Percentiles rank a stretch among this genome's conserved stretches.
Evolutionary conservation across 257 asterid genomes (phyloP).

Genomic region (Knoxia roxburghii): DNA sequence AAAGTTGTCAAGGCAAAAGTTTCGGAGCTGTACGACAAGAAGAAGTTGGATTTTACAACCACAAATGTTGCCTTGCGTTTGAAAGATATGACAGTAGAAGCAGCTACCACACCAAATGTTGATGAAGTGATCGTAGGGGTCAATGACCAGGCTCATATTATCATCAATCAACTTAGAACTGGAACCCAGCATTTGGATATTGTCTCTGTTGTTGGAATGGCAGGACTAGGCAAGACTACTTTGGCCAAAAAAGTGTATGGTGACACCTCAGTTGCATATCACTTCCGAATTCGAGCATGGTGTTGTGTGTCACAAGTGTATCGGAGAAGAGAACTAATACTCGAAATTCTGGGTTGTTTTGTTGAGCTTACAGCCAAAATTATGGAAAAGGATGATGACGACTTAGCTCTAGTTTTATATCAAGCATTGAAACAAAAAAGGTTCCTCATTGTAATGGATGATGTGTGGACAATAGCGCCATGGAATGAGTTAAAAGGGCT

Average conservation of each 20-base stretch:
- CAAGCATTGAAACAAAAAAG: not conserved
- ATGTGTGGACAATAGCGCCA: not conserved
- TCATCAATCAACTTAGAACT: not conserved
- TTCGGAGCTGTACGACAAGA: not conserved
- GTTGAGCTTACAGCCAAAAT: not conserved
- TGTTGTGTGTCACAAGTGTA: conserved; percentile 14
- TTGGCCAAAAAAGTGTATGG: conserved; percentile 8
- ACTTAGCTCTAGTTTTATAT: not conserved
- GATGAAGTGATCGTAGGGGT: not conserved
- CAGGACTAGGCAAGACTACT: conserved; percentile 23
- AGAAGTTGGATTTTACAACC: too few species aligned
- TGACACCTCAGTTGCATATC: not conserved
- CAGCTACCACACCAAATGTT: not conserved
- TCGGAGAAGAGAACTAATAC: conserved; percentile 4
- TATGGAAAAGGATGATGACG: not conserved
- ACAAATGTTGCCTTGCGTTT: not conserved
- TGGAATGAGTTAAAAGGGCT: too few species aligned
- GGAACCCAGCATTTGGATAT: conserved; percentile 3
- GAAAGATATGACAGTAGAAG: not conserved
- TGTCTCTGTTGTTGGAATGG: conserved; percentile 13
- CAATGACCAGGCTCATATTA: not conserved
- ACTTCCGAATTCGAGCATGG: conserved; percentile 13
- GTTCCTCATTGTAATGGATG: conserved; percentile 7
- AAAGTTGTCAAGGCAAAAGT: not conserved
- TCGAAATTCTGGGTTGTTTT: conserved; percentile 6